Base-by-base conservation (phyloP, 768 basidiomycete species). In the Aureoboletus auriporus region DNA sequence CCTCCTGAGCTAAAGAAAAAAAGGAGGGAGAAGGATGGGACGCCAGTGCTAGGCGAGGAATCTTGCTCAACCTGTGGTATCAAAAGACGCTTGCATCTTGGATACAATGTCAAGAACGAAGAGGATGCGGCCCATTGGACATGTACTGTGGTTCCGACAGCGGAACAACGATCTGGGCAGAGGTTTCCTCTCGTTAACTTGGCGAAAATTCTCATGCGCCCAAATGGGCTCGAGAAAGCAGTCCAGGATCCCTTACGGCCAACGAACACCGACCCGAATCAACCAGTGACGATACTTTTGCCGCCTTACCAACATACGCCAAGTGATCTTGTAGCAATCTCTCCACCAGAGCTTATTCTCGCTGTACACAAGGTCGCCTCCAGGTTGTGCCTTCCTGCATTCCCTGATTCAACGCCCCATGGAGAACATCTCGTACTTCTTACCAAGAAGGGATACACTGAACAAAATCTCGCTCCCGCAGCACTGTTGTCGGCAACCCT, bases 401-500 rank as follows among this genome's bases (percentile, higher is more conserved):
- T 60, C 30, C 55, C 62, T 13, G 38, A 50, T 6, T 23, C 54
- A 40, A 36, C 39, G 33, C 44, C 53, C 16, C 27, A 33, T 44
- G 50, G 49, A 51, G 38, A 40, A 23, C 47, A 36, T n/a, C n/a
- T 28, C 33, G 9, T 34, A n/a, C 49, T 55, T 36, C 44, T 58
- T 26, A 14, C 39, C n/a, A 49, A 41, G n/a, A 56, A 38, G 47
- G 57, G 49, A 47, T 30, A 45, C 11, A 42, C 55, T 8, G 69
- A 67, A 37, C 57, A 39, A 6, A 42, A 42, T 2, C 57, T 75
- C n/a, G 66, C 68, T 16, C 67, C 73, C 4, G 61, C 62, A 6
- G 74, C 72, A 13, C 30, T 73, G n/a, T 56, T 75, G 41, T 57
- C 74, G 8, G 59, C 65, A 40, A 48, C 59, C 8, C 54, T 68